Evolutionary conservation across 495 filamentous ascomycete genomes (phyloP), one percentile per base, ranked within the genome.

Genomic region (Geoglossum glabrum): DNA sequence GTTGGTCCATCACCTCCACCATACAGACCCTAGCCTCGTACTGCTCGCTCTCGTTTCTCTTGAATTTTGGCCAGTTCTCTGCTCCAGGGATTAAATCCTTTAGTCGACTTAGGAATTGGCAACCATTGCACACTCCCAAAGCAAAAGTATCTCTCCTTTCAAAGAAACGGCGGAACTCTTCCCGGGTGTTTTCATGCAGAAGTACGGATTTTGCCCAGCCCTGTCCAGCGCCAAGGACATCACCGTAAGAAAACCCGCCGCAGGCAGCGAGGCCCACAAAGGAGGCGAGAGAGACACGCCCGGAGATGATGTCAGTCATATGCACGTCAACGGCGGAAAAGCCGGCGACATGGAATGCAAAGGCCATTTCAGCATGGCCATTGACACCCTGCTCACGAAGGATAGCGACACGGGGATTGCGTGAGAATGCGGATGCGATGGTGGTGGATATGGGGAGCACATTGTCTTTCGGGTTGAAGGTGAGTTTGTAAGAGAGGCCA

Each of bases 121-220:
- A 96, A 50, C 92, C 92, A 67, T 98, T 98, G 77, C 92, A 97
- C 26, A 97, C 90, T 55, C 93, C 92, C 0, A 98, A 76, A 8
- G 86, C 79, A 70, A 98, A 98, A 9, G 92, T 96, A 61, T 95
- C 85, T 34, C 79, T 78, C 36, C 93, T 79, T 65, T 83, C 19
- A 70, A 98, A 97, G 80, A 98, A 98, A 8, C 67, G 66, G 61
- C 84, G 70, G 71, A 97, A 94, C 62, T 90, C 82, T 50, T 71
- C 72, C 31, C 88, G 79, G 3, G 85, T 82, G 58, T 81, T 80
- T 23, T 83, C 76, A 70, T 95, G 85, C 61, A 90, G 76, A 7
- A 95, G 77, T 38, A 97, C 88, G 3, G 84, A 88, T 67, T 90
- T 89, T n/a, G 93, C 89, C 92, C 92, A 98, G 52, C 93, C 92